Conservation (phyloP, 257 asterid genomes). For the Buddleja alternifolia region DNA sequence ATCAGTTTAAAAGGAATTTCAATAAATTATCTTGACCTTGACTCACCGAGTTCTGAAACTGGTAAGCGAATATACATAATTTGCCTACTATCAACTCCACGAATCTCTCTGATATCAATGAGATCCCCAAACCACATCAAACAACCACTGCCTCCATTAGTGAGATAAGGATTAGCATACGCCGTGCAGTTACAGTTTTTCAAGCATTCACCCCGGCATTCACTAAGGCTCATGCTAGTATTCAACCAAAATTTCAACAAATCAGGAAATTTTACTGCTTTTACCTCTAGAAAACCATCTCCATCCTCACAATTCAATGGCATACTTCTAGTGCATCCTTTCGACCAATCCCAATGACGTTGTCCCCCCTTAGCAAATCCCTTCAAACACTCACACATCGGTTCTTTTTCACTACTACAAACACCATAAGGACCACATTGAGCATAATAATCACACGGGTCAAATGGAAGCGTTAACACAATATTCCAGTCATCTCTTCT, state of each 20-base stretch:
- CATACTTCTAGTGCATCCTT: conserved; percentile 33
- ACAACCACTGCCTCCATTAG: conserved; percentile 36
- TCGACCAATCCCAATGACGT: conserved; percentile 38
- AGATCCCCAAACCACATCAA: too few relatives aligned
- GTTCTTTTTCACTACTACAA: conserved; percentile 20
- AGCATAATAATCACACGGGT: conserved; percentile 29
- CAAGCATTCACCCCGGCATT: conserved; percentile 32
- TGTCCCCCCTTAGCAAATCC: conserved; percentile 19
- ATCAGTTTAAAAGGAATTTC: too few relatives aligned
- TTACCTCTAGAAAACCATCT: conserved; percentile 34
- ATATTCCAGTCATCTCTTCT: conserved; percentile 30
- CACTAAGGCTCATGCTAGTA: conserved; percentile 30
- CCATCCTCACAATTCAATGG: conserved; percentile 23
- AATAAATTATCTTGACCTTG: not conserved
- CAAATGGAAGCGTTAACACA: not conserved
- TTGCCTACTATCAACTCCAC: conserved; percentile 23
- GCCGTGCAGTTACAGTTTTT: conserved; percentile 38
- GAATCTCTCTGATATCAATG: conserved; percentile 18
- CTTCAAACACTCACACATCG: conserved; percentile 32
- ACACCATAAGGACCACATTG: conserved; percentile 41
- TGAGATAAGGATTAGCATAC: conserved; percentile 35
- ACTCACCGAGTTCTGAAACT: conserved; percentile 26
- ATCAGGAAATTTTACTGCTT: conserved; percentile 32
- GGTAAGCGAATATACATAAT: conserved; percentile 29
- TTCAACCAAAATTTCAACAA: conserved; percentile 26